Conservation (phyloP, 176 grass and related monocot genomes). For the Miscanthus lutarioriparius region DNA sequence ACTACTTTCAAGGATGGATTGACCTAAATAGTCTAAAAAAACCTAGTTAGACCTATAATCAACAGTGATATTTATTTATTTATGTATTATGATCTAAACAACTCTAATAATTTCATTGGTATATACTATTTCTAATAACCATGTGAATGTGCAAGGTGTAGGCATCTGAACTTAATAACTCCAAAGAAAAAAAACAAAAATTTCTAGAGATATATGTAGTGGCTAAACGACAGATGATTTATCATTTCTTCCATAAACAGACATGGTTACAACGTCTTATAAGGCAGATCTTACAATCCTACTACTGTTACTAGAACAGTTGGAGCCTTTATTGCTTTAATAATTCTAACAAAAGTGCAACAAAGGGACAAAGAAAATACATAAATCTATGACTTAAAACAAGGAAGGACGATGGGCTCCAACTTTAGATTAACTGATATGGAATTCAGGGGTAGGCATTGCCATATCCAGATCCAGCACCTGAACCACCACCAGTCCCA, state of each 20-base stretch:
- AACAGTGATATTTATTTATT: too few species aligned
- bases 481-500: neutral
- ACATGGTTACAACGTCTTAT: neutral
- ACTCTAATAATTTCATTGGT: too few species aligned
- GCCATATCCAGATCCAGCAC: neutral
- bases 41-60: too few species aligned
- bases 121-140: too few species aligned
- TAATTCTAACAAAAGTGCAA: neutral
- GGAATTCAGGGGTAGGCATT: neutral
- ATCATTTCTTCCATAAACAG: neutral
- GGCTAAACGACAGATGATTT: neutral
- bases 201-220: neutral
- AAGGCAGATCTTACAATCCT: too few species aligned
- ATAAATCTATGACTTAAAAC: neutral
- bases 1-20: too few species aligned
- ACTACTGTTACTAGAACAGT: neutral
- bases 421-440: neutral
- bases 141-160: too few species aligned
- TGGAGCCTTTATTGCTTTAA: neutral
- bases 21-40: too few species aligned
- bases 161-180: too few species aligned
- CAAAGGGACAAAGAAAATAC: neutral
- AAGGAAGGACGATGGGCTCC: neutral
- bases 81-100: too few species aligned
- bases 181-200: neutral